Conservation (phyloP, 176 grass and related monocot genomes). For the Eremochloa ophiuroides region DNA sequence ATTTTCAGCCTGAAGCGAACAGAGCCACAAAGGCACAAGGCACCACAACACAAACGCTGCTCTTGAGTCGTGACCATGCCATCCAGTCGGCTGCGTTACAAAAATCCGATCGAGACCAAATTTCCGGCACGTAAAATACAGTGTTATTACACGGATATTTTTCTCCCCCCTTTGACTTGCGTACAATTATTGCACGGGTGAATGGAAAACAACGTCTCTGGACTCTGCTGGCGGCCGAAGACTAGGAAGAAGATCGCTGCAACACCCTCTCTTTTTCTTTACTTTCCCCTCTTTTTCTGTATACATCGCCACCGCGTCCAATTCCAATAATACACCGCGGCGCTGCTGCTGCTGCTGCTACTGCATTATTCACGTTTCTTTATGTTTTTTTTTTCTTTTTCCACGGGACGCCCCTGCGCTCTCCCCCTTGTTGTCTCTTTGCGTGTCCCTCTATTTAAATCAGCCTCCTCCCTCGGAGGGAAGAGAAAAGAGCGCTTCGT, state of each 20-base stretch:
- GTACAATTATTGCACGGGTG: constrained; percentile 27
- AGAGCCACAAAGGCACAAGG: no score
- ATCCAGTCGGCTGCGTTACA: no score
- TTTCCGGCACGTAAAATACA: no score
- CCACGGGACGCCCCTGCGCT: not conserved
- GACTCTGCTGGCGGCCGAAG: constrained; percentile 5
- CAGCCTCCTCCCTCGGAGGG: not conserved
- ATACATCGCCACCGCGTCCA: not conserved
- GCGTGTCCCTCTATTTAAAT: constrained; percentile 36
- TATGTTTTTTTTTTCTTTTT: no score
- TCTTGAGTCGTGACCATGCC: no score
- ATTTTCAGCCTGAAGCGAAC: no score
- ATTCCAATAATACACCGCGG: constrained; percentile 13
- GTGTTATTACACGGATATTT: not conserved
- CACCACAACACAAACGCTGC: no score
- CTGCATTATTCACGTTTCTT: constrained; percentile 23
- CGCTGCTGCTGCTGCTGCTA: no score
- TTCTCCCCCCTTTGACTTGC: not conserved
- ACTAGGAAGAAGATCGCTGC: no score
- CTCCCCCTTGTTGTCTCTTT: not conserved
- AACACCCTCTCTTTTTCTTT: no score
- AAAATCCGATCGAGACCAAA: no score
- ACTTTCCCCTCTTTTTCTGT: not conserved
- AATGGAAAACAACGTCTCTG: constrained; percentile 5
- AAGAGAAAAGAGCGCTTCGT: not conserved